phyloP scores from a whole-genome alignment of 139 green algal genomes.

The Chlorella sp. region DNA sequence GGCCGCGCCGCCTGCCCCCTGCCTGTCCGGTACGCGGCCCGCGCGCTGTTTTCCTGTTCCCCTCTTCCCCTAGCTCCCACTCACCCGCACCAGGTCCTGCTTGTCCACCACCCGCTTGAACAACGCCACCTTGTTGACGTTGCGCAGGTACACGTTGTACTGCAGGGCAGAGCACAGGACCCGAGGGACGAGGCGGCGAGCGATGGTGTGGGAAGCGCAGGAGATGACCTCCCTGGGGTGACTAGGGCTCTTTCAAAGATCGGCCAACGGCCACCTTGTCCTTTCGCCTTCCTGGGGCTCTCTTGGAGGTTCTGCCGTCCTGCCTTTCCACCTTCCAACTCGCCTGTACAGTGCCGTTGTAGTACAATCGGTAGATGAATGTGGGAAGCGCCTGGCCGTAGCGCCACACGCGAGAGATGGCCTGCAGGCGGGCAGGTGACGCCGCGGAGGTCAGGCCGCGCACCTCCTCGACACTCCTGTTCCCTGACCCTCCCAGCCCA shows the following conservation, averaged over 20 bases:
- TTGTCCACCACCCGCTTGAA: constrained; percentile 20
- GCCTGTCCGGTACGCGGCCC: background rate
- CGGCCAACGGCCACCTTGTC: too few relatives aligned
- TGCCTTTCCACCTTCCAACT: background rate
- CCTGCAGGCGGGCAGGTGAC: constrained; percentile 47
- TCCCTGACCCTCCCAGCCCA: constrained; percentile 1
- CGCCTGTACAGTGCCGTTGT: constrained; percentile 37
- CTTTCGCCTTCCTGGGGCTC: too few relatives aligned
- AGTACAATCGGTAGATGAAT: constrained; percentile 60
- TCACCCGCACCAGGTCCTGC: constrained; percentile 6
- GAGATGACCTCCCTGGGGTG: too few relatives aligned
- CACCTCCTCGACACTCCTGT: background rate
- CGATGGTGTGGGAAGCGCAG: too few relatives aligned
- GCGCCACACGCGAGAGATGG: constrained; percentile 55
- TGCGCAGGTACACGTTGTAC: constrained; percentile 27
- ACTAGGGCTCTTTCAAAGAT: too few relatives aligned
- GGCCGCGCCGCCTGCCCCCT: background rate
- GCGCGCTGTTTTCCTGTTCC: too few relatives aligned
- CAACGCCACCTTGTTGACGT: constrained; percentile 25
- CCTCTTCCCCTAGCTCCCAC: background rate
- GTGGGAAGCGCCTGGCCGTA: constrained; percentile 51
- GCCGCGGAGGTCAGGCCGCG: too few relatives aligned
- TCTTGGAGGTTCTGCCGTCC: too few relatives aligned
- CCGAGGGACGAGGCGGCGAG: too few relatives aligned
- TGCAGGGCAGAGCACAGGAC: constrained; percentile 2